A percentile compares a stretch with the other conserved stretches of the same genome.
phyloP scores from a whole-genome alignment of 345 rosid genomes.

The Hevea brasiliensis region DNA sequence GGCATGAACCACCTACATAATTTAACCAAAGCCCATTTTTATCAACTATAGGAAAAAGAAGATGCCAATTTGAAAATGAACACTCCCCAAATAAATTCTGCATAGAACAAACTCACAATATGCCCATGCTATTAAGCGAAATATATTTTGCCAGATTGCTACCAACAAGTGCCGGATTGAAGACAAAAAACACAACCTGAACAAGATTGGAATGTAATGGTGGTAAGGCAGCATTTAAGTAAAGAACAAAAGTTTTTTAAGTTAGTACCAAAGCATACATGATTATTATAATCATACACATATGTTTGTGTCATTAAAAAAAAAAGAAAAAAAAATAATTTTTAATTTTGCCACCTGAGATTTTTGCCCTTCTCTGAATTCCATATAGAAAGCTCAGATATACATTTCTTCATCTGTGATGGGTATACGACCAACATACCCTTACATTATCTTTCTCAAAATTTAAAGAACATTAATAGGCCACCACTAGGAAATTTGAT shows the following conservation, averaged over 20 bases:
- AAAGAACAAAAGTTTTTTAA: no score
- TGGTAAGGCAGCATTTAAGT: no score
- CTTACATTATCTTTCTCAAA: no score
- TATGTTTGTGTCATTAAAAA: no score
- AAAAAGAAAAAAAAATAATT: no score
- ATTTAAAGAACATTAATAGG: not conserved
- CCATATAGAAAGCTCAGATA: no score
- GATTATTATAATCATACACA: no score
- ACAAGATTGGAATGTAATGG: not conserved
- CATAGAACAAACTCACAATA: slow-evolving; percentile 29
- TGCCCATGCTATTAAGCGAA: slow-evolving; percentile 31
- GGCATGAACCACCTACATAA: slow-evolving; percentile 60
- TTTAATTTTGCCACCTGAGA: no score
- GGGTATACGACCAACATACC: no score
- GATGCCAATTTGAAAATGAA: not conserved
- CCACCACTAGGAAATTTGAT: not conserved
- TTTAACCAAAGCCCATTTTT: not conserved
- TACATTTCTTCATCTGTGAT: no score
- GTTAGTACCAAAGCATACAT: no score
- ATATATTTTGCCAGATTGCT: slow-evolving; percentile 37
- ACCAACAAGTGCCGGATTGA: slow-evolving; percentile 44
- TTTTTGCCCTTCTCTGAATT: no score
- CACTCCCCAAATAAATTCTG: not conserved
- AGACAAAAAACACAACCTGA: slow-evolving; percentile 41
- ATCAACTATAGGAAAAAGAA: not conserved